Evolutionary conservation across 2,329 filamentous ascomycete species (phyloP), one percentile per base, ranked within the genome.

Genomic region (Monosporascus sp.): DNA sequence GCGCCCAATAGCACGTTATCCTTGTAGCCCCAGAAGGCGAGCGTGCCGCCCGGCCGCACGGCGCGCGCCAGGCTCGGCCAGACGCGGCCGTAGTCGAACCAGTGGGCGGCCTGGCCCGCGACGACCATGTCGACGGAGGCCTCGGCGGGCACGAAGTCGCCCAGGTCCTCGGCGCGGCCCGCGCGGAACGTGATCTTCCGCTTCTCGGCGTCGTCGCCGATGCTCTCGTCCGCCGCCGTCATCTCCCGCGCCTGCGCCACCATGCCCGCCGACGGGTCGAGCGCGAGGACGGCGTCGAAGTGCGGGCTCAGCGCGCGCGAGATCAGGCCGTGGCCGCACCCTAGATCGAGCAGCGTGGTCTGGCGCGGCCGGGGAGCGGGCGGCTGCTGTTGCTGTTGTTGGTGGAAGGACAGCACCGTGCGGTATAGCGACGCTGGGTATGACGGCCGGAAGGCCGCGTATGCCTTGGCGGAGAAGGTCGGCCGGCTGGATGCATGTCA

Each of bases 11-110:
- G 74, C 36, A 83, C 72, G 61, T 80, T 82, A 66, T 87, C 84
- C 61, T 81, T 83, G 66, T 87, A 87, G 2, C 82, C 83, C 80
- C 79, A 86, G 63, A 84, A 83, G 0, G 82, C 82, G n/a, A 87
- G 60, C 0, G 80, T 81, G 17, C 82, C 83, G 15, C 79, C 79
- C 2, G 67, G 65, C 48, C 77, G 73, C 41, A 85, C 68, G 7
- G 83, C 75, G 14, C 81, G 73, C 9, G 69, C 70, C 53, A 86
- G 64, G 60, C 81, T 77, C 0, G 74, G 74, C 79, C 81, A 87
- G 3, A 78, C 73, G 39, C 70, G 72, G 7, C 56, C 41, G 61
- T 80, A 82, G 63, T 86, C 75, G 65, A 88, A 88, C 84, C 84
- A 88, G 64, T 88, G 84, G 41, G 83, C 82, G 7, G 83, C 76